Evolutionary conservation across 768 basidiomycete genomes (phyloP).

Genomic region (Roridomyces roridus): DNA sequence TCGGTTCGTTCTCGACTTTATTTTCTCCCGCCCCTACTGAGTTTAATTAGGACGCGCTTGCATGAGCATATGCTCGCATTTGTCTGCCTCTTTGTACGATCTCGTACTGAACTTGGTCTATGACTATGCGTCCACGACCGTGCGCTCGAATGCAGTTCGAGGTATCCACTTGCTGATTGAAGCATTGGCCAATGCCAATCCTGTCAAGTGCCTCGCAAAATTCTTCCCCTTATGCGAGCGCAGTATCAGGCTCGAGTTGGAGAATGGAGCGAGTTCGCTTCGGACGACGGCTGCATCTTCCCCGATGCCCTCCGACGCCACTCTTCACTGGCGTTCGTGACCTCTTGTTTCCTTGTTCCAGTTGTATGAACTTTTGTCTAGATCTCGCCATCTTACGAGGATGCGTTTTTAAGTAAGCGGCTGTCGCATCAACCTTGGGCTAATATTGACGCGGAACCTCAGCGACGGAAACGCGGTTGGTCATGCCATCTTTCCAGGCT

Average conservation of each 20-base stretch:
- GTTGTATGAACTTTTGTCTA: constrained; percentile 32
- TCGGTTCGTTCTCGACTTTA: constrained; percentile 66
- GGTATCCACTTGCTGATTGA: constrained; percentile 87
- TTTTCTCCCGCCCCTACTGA: not conserved
- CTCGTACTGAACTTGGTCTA: constrained; percentile 83
- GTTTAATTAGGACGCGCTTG: constrained; percentile 53
- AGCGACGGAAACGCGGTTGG: constrained; percentile 70
- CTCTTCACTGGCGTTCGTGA: constrained; percentile 83
- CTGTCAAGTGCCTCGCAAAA: constrained; percentile 76
- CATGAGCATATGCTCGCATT: constrained; percentile 77
- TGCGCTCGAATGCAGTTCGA: constrained; percentile 85
- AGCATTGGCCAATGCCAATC: constrained; percentile 82
- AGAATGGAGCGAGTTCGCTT: constrained; percentile 81
- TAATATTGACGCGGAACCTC: constrained; percentile 3
- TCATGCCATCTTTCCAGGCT: constrained; percentile 1
- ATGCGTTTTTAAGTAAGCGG: constrained; percentile 77
- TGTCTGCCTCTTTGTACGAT: constrained; percentile 78
- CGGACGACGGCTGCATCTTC: constrained; percentile 73
- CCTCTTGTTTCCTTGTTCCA: constrained; percentile 9
- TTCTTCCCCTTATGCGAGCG: constrained; percentile 77
- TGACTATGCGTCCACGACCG: constrained; percentile 81
- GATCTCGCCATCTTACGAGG: constrained; percentile 80
- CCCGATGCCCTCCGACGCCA: constrained; percentile 80
- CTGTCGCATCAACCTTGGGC: not conserved
- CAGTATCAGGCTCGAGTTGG: constrained; percentile 79